These are phyloP conservation scores for Wallacemonas sp. DNA, from an alignment of 208 protist species.

Conservation along the genomic window DNA sequence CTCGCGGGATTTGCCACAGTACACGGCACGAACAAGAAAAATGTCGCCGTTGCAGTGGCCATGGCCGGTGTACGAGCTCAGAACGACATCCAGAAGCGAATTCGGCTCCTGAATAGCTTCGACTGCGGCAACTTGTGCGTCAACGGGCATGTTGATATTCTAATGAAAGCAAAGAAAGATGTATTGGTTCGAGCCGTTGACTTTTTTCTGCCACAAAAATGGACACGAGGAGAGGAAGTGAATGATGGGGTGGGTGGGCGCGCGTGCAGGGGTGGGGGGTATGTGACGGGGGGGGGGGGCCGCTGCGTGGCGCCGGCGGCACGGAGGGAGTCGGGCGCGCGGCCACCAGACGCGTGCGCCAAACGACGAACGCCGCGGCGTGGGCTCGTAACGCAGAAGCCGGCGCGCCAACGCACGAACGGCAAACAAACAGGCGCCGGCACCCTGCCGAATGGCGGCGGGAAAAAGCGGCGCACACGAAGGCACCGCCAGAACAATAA, in stretches of 20 bases:
- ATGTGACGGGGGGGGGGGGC: background rate
- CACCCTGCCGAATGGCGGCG: no score
- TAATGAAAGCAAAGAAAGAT: no score
- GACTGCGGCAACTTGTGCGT: constrained; percentile 43
- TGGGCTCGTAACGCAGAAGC: background rate
- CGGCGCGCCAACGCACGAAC: background rate
- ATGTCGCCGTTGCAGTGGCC: constrained; percentile 38
- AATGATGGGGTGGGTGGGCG: background rate
- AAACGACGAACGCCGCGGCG: background rate
- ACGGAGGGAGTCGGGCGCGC: no score
- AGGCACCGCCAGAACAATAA: no score
- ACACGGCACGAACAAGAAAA: constrained; percentile 47
- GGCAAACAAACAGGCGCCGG: background rate
- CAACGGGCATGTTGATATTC: constrained; percentile 23
- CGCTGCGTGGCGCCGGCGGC: no score
- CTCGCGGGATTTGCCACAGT: constrained; percentile 40
- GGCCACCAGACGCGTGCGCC: no score
- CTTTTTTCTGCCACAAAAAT: background rate
- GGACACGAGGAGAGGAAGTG: background rate
- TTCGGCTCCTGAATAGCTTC: constrained; percentile 39
- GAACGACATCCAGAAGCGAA: constrained; percentile 51
- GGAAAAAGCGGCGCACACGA: no score
- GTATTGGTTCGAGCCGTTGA: no score
- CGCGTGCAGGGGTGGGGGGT: background rate
- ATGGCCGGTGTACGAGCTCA: constrained; percentile 34